Evolutionary conservation across 495 filamentous ascomycete genomes (phyloP), one percentile per base, ranked within the genome.

Genomic region (Podospora comata): DNA sequence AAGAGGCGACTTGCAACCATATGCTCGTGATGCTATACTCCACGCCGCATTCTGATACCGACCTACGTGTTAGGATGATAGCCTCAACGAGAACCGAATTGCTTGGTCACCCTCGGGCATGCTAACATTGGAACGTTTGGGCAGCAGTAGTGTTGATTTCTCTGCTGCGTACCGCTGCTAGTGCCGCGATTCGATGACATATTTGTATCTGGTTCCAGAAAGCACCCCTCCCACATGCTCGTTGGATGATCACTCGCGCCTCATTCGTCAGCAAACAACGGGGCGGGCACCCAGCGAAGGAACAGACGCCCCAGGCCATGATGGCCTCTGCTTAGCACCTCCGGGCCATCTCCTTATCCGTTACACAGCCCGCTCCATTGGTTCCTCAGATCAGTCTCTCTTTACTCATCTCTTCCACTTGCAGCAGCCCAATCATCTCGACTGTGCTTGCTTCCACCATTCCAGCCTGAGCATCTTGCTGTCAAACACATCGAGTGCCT

Each of bases 201-300:
- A 58, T 58, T 9, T 62, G 27, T 28, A 27, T 19, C 60, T 15
- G 30, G 26, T 9, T 62, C 1, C 23, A 5, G 5, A 15, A 58
- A 58, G n/a, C 16, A 4, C 7, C 55, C 55, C n/a, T 18, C 55
- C 55, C 13, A 58, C 5, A 58, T 19, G n/a, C 16, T 48, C 13
- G 39, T 18, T 48, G 55, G 61, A n/a, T 32, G 55, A 58, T 63
- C 61, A 9, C 30, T 28, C 30, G 60, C 34, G n/a, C 61, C 61
- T 48, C 61, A 63, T 63, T 63, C 61, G 61, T 63, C 61, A 63
- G 30, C 28, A 63, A 4, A 20, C 34, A 16, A 28, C 32, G 30
- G 30, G 30, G 59, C 27, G 30, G 30, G 59, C 59, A 26, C 30
- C 9, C 39, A 13, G 13, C 5, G 6, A 48, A 48, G 59, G 30